Percentiles rank a stretch among this genome's conserved stretches.
phyloP scores from a whole-genome alignment of 2,329 filamentous ascomycete genomes.

The Chalaropsis thielavioides region DNA sequence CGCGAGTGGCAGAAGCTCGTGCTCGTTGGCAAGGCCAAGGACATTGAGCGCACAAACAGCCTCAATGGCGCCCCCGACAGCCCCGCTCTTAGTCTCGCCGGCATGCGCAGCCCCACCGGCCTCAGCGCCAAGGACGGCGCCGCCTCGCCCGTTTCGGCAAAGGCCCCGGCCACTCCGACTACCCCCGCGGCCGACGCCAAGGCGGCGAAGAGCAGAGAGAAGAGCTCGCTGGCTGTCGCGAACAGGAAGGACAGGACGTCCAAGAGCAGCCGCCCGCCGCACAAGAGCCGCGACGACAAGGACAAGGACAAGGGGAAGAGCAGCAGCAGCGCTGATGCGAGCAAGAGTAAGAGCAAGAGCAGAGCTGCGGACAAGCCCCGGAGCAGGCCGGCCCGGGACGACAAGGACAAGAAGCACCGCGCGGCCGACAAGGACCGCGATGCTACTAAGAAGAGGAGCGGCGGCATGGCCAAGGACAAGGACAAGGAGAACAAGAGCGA shows the following conservation, averaged over 20 bases:
- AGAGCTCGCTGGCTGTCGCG: neutral
- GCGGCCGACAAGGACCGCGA: neutral
- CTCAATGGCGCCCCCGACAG: slow-evolving; percentile 1
- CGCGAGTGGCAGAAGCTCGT: slow-evolving; percentile 16
- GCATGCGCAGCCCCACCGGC: slow-evolving; percentile 13
- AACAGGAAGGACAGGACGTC: neutral
- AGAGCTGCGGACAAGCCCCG: neutral
- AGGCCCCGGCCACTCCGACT: neutral
- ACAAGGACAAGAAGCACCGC: slow-evolving; percentile 14
- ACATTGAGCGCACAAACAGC: neutral
- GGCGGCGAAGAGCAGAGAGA: neutral
- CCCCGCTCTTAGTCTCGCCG: neutral
- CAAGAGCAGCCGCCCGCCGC: neutral
- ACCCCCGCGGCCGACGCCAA: neutral
- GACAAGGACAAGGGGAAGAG: neutral
- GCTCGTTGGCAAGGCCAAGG: slow-evolving; percentile 8
- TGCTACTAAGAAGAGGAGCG: neutral
- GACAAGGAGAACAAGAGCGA: neutral
- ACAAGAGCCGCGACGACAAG: neutral
- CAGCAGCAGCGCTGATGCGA: neutral
- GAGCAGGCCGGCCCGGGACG: neutral
- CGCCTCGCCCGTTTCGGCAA: neutral
- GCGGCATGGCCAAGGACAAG: neutral
- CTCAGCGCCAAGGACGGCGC: neutral
- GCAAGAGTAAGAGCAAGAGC: neutral